Evolutionary conservation across 1,284 basidiomycete genomes (phyloP).

Genomic region (Binderoboletus segoi): DNA sequence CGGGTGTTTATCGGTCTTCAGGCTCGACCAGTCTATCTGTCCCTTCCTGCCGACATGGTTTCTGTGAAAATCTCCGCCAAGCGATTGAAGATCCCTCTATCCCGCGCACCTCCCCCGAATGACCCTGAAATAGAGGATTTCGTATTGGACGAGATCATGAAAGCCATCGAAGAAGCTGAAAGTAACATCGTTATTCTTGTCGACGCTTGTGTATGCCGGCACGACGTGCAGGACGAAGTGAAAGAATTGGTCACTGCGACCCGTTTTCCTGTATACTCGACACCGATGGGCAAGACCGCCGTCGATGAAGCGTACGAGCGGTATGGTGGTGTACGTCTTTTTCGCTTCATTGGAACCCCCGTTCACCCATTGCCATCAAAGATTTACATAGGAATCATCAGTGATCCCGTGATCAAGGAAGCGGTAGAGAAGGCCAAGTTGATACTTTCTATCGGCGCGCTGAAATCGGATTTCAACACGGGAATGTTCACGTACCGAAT

Average conservation of each 20-base stretch:
- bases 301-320: conserved; percentile 79
- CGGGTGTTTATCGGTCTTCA: conserved; percentile 30
- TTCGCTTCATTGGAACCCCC: conserved; percentile 1
- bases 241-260: conserved; percentile 71
- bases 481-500: conserved; percentile 81
- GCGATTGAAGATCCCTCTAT: conserved; percentile 66
- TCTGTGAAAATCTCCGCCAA: conserved; percentile 67
- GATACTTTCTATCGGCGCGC: conserved; percentile 78
- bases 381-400: conserved; percentile 84
- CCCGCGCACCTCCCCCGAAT: conserved; percentile 51
- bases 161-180: conserved; percentile 62
- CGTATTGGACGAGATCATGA: conserved; percentile 74
- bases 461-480: conserved; percentile 91
- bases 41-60: conserved; percentile 86
- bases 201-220: conserved; percentile 87
- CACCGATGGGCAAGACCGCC: conserved; percentile 90
- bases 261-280: conserved; percentile 75
- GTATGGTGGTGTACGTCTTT: conserved; percentile 76
- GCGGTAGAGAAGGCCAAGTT: conserved; percentile 84
- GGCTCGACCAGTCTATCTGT: conserved; percentile 87
- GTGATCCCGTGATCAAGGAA: conserved; percentile 70
- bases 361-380: conserved; percentile 29
- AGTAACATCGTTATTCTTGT: conserved; percentile 79
- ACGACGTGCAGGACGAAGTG: conserved; percentile 71
- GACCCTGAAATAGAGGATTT: conserved; percentile 65